Base-by-base conservation (phyloP, 116 monocot genomes). In the Papilionanthe hybrid region DNA sequence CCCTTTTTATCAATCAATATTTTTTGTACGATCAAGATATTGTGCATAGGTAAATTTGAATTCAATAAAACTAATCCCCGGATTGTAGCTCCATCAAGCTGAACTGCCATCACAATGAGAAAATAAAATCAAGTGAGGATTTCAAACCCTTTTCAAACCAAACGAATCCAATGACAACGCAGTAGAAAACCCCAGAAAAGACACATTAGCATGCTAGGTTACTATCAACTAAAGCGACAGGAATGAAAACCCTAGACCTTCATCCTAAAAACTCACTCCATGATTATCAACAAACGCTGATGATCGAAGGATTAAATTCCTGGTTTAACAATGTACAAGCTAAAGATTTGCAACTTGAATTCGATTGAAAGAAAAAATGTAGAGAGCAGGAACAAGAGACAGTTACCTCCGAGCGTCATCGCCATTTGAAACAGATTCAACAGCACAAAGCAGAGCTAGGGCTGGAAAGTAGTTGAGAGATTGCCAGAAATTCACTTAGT, bases 341-440 rank as follows among this genome's bases (percentile, higher is more conserved):
- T 30, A 69, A 68, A 3, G 32, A 68, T 68, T 13, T 29, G 68
- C 13, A 13, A 12, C 32, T 68, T 6, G 2, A 58, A 4, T 68
- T 69, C 32, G 32, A 69, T 69, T 69, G 30, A 9, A 27, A 67
- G 28, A 69, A 69, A 69, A 69, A 60, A 60, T 22, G n/a, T 23
- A 7, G 69, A 69, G 17, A 30, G 11, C 1, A 5, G 15, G 29
- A 32, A 15, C 17, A 29, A 69, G 37, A 69, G 69, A 17, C 37
- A 12, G 30, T 5, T 69, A 69, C 69, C 69, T 69, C 27, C 69
- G 37, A 69, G 32, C 37, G 32, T 69, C 69, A 69, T 69, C 69
- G 17, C 37, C 69, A 69, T 69, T 37, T 30, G 69, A 3, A 37
- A 32, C 5, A 15, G 69, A 32, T 37, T 68, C 68, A 30, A 30